A percentile compares a stretch with the other conserved stretches of the same genome.
phyloP scores from a whole-genome alignment of 495 filamentous ascomycete species.

The Aspergillus panamensis region DNA sequence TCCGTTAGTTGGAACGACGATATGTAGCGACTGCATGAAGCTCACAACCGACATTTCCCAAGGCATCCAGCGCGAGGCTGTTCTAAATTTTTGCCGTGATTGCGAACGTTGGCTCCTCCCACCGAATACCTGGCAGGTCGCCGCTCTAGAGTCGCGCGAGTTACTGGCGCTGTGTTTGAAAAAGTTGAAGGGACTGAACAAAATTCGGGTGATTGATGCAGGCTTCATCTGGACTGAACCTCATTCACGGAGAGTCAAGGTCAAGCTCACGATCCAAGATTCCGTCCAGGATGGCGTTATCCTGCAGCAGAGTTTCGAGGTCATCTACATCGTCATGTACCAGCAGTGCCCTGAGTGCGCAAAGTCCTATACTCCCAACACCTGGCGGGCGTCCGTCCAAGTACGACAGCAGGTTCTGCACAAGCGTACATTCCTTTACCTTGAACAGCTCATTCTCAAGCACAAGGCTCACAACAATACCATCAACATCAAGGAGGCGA shows the following conservation, averaged over 20 bases:
- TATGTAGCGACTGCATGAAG: conserved; percentile 92
- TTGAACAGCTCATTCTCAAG: conserved; percentile 95
- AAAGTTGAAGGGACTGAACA: conserved; percentile 74
- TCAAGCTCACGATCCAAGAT: conserved; percentile 89
- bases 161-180: conserved; percentile 84
- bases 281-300: conserved; percentile 70
- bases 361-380: conserved; percentile 93
- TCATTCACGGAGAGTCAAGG: conserved; percentile 81
- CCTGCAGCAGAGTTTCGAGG: conserved; percentile 91
- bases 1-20: conserved; percentile 84
- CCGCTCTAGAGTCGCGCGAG: conserved; percentile 79
- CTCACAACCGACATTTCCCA: conserved; percentile 84
- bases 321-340: conserved; percentile 81
- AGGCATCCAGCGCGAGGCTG: conserved; percentile 78
- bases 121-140: conserved; percentile 77
- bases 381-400: conserved; percentile 82
- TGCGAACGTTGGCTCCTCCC: conserved; percentile 94
- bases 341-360: conserved; percentile 67
- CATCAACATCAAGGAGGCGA: conserved; percentile 93
- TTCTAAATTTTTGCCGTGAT: conserved; percentile 80
- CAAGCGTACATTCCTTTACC: conserved; percentile 93
- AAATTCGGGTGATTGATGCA: conserved; percentile 88
- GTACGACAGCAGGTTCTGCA: conserved; percentile 96
- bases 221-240: conserved; percentile 98
- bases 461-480: conserved; percentile 88